phyloP scores from a whole-genome alignment of 2,329 filamentous ascomycete genomes.

The Chrysoporthe cubensis region DNA sequence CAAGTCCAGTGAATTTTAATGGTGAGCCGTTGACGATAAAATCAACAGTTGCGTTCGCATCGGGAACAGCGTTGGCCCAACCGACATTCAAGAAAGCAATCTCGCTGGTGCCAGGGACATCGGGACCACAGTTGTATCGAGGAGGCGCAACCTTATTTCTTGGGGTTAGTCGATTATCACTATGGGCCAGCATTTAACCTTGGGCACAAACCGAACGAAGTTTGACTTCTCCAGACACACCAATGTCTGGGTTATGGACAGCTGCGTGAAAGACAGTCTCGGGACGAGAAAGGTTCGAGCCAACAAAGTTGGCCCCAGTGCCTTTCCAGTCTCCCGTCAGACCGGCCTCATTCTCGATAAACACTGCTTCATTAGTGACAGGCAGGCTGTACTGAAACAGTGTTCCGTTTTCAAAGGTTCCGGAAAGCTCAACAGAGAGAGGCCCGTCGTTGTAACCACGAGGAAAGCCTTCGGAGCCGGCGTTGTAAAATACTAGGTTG shows the following conservation, averaged over 20 bases:
- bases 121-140: background rate
- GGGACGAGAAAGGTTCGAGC: too few relatives aligned
- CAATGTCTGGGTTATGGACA: too few relatives aligned
- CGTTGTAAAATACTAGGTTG: too few relatives aligned
- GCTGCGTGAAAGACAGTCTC: too few relatives aligned
- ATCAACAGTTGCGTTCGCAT: background rate
- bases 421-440: background rate
- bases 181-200: background rate
- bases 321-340: background rate
- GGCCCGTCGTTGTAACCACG: background rate
- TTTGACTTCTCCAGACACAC: too few relatives aligned
- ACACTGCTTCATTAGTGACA: background rate
- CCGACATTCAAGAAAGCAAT: background rate
- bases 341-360: background rate
- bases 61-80: background rate
- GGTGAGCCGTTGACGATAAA: background rate
- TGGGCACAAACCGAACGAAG: too few relatives aligned
- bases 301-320: background rate
- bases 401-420: background rate
- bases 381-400: background rate
- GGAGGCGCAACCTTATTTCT: background rate
- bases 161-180: too few relatives aligned
- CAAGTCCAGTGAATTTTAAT: background rate
- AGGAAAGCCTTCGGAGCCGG: too few relatives aligned
- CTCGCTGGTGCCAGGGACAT: background rate